Percentiles rank a stretch among this genome's conserved stretches.
Conservation (phyloP, 345 rosid genomes). For the Syzygium aromaticum region DNA sequence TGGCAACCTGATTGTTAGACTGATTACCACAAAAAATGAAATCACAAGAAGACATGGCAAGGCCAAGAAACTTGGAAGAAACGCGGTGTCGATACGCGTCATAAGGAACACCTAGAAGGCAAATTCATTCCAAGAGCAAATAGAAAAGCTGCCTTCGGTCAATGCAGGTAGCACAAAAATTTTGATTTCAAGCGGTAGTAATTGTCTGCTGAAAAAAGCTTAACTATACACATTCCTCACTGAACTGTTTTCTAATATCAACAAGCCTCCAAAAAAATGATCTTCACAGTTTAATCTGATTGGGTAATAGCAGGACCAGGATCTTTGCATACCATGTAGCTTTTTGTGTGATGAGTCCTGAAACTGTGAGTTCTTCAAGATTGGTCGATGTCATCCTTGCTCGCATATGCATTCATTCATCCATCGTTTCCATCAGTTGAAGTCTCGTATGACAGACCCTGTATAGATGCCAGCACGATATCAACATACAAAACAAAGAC, state of each 20-base stretch:
- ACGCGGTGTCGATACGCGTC: background rate
- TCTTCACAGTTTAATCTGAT: background rate
- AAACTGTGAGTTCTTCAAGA: background rate
- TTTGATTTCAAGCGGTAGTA: background rate
- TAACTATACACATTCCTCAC: background rate
- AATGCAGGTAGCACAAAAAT: background rate
- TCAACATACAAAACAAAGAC: background rate
- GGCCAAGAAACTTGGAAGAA: background rate
- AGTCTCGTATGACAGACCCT: background rate
- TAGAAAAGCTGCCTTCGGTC: background rate
- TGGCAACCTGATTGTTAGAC: background rate
- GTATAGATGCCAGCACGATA: background rate
- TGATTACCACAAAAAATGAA: background rate
- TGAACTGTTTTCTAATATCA: background rate
- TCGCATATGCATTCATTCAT: background rate
- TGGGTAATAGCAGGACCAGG: background rate
- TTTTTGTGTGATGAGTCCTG: background rate
- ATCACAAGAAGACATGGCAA: background rate
- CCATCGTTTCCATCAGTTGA: background rate
- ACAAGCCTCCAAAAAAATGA: background rate
- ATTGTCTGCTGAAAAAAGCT: background rate
- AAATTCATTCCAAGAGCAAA: background rate
- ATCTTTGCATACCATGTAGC: background rate
- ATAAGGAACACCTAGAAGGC: background rate
- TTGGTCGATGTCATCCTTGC: background rate